These are phyloP conservation scores for Didymella pomorum DNA, from an alignment of 2,329 filamentous ascomycete genomes.

Conservation along the genomic window DNA sequence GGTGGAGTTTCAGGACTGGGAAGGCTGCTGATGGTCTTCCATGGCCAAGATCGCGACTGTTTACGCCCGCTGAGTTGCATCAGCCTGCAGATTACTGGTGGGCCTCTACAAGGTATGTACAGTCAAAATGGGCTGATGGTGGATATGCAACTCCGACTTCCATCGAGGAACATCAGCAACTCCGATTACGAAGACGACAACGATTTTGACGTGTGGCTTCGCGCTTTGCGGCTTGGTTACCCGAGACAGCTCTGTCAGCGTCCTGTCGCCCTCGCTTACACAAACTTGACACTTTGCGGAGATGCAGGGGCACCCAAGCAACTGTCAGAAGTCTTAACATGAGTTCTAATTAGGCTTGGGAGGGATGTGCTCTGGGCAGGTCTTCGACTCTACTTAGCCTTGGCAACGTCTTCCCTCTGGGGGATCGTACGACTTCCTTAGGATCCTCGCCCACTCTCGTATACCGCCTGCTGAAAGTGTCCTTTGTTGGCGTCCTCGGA, in stretches of 20 bases:
- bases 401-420: slow-evolving; percentile 26
- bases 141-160: background rate
- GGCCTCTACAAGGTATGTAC: slow-evolving; percentile 7
- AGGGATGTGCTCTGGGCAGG: slow-evolving; percentile 9
- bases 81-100: slow-evolving; percentile 6
- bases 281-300: slow-evolving; percentile 8
- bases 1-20: slow-evolving; percentile 14
- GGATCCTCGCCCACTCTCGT: slow-evolving; percentile 8
- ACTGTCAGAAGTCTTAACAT: slow-evolving; percentile 23
- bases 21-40: slow-evolving; percentile 6
- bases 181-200: background rate
- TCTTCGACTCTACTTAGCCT: slow-evolving; percentile 16
- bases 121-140: background rate
- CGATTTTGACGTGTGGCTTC: background rate
- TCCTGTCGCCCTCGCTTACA: slow-evolving; percentile 5
- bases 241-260: slow-evolving; percentile 8
- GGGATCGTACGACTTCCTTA: slow-evolving; percentile 14
- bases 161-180: slow-evolving; percentile 1
- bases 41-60: slow-evolving; percentile 1
- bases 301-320: slow-evolving; percentile 21
- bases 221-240: slow-evolving; percentile 12
- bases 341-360: slow-evolving; percentile 4
- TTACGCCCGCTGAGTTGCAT: slow-evolving; percentile 11
- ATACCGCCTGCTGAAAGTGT: slow-evolving; percentile 25
- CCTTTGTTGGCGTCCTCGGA: slow-evolving; percentile 12